Evolutionary conservation across 805 yeast genomes (phyloP), one percentile per base, ranked within the genome.

Genomic region (Pichia phayaonensis): DNA sequence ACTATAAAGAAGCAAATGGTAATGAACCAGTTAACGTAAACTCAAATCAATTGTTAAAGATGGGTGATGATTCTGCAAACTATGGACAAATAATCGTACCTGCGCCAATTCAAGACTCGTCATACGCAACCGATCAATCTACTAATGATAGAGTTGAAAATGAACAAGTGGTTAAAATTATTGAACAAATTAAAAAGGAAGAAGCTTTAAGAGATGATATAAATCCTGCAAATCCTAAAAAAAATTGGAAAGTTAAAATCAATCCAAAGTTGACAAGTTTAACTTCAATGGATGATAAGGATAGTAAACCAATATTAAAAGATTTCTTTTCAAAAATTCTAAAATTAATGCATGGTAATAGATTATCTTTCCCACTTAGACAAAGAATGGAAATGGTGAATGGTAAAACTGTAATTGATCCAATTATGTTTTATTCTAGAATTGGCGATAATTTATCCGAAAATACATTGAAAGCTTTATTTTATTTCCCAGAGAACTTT

Each of bases 401-500:
- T 16, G 63, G 63, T 40, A 60, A 60, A 40, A 59, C 62, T 1
- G 47, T 58, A 24, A 54, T 59, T 42, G 49, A 50, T 29, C 50
- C 52, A 22, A 56, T 59, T 40, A 26, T 51, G 2, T 39, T 41
- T 16, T 44, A 48, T 27, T 52, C 55, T 18, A 44, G 44, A 12
- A 31, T 49, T 6, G 6, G n/a, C 13, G 56, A 58, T 27, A 45
- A 52, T 0, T 26, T 50, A 18, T 46, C 54, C 4, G 57, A 55
- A 42, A 29, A 38, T 23, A 48, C 47, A n/a, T 29, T 42, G 2
- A 12, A 16, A 2, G 16, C 26, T 2, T 46, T 57, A n/a, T 49
- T 63, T 54, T 31, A 46, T 12, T 63, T 63, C 39, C 55, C 67
- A 15, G 66, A 66, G 1, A 64, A 66, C 0, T 82, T 81, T 55